A percentile compares a stretch with the other conserved stretches of the same genome.
Conservation (phyloP, 176 grass and related monocot genomes). For the Olyra latifolia region DNA sequence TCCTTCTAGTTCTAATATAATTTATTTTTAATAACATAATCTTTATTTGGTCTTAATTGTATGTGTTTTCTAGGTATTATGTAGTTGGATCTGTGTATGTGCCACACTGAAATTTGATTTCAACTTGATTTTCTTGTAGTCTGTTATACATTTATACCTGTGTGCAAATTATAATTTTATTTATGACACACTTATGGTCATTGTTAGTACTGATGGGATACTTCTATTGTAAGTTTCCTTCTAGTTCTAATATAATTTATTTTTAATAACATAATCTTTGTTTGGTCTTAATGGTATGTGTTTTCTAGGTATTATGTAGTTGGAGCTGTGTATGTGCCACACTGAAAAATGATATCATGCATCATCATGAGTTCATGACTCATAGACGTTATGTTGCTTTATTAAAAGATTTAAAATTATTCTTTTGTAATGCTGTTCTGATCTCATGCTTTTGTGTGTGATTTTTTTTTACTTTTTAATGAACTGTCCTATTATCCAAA, state of each 20-base stretch:
- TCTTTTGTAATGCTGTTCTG: not conserved
- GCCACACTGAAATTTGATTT: not conserved
- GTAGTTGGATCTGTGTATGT: not conserved
- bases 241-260: not conserved
- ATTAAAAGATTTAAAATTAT: not conserved
- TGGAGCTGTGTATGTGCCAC: not conserved
- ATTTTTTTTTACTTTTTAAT: not conserved
- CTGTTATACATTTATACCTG: not conserved
- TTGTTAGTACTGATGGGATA: not conserved
- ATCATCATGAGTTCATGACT: not conserved
- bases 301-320: not conserved
- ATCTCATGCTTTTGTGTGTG: not conserved
- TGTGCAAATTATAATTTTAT: not conserved
- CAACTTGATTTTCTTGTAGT: not conserved
- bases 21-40: not conserved
- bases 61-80: not conserved
- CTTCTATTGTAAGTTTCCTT: not conserved
- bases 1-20: not conserved
- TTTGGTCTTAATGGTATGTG: not conserved
- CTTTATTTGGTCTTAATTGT: not conserved
- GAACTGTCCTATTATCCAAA: not conserved
- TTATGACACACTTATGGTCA: not conserved
- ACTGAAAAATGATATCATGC: not conserved
- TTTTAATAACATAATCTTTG: not conserved
- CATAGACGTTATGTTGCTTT: slow-evolving; percentile 2